A percentile compares a stretch with the other conserved stretches of the same genome.
These are phyloP conservation scores for Euphorbia lathyris DNA, from an alignment of 345 rosid genomes.

Conservation along the genomic window DNA sequence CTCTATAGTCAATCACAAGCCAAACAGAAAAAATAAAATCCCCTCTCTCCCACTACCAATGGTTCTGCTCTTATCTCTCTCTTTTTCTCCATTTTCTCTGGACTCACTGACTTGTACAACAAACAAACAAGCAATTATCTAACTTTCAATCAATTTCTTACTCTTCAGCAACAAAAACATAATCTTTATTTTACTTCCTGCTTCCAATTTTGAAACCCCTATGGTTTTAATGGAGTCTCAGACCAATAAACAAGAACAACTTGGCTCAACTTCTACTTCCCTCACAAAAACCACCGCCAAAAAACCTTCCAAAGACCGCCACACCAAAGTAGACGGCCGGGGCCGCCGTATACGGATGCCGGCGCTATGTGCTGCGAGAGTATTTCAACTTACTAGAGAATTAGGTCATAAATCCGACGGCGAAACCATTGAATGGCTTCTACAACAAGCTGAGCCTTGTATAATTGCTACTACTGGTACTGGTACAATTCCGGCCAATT, in stretches of 20 bases:
- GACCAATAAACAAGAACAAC: conserved; percentile 33
- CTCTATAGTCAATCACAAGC: too few relatives aligned
- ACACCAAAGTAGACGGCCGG: conserved; percentile 83
- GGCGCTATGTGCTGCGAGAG: conserved; percentile 78
- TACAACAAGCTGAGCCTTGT: conserved; percentile 79
- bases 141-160: too few relatives aligned
- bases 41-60: too few relatives aligned
- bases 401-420: conserved; percentile 82
- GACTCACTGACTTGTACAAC: too few relatives aligned
- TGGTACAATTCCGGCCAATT: conserved; percentile 85
- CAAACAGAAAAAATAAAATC: too few relatives aligned
- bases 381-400: conserved; percentile 72
- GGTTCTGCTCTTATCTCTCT: too few relatives aligned
- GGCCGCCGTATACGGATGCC: conserved; percentile 90
- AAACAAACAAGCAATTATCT: too few relatives aligned
- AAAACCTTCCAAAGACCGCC: conserved; percentile 70
- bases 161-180: too few relatives aligned
- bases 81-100: too few relatives aligned
- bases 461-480: conserved; percentile 75
- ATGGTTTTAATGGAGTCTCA: conserved; percentile 33
- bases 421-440: conserved; percentile 80
- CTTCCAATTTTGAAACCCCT: neutral
- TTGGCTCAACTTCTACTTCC: conserved; percentile 40
- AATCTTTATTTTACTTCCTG: neutral
- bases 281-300: conserved; percentile 37